Conservation (phyloP, 1,284 basidiomycete species). For the Apiotrichum laibachii region DNA sequence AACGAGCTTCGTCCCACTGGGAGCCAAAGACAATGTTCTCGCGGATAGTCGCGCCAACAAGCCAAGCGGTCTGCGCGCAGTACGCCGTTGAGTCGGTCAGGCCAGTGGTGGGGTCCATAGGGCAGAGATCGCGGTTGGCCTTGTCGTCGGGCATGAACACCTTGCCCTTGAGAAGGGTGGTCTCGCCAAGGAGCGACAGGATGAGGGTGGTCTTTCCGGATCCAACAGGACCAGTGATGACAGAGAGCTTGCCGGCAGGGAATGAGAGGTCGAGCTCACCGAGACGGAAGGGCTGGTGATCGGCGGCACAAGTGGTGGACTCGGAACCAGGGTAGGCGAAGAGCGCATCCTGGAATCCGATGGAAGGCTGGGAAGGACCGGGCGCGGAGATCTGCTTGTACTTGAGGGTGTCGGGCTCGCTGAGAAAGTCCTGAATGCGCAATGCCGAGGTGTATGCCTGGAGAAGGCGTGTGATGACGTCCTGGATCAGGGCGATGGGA, state of each 20-base stretch:
- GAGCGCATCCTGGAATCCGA: conserved; percentile 56
- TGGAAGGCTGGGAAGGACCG: conserved; percentile 45
- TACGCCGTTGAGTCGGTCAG: conserved; percentile 57
- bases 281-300: conserved; percentile 49
- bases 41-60: conserved; percentile 57
- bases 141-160: conserved; percentile 56
- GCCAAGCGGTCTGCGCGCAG: conserved; percentile 57
- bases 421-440: conserved; percentile 54
- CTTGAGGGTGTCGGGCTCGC: conserved; percentile 58
- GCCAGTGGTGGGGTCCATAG: conserved; percentile 52
- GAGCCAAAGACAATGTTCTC: conserved; percentile 59
- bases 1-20: conserved; percentile 51
- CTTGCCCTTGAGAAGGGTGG: conserved; percentile 53
- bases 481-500: conserved; percentile 40
- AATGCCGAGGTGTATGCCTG: conserved; percentile 51
- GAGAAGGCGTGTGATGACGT: conserved; percentile 53
- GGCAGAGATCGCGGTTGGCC: conserved; percentile 45
- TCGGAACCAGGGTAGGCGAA: conserved; percentile 42
- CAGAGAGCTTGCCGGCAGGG: conserved; percentile 49
- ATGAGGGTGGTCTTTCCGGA: conserved; percentile 69
- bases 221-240: conserved; percentile 55
- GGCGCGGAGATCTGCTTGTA: conserved; percentile 54
- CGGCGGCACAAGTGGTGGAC: conserved; percentile 15
- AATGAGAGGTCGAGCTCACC: conserved; percentile 53
- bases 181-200: conserved; percentile 58